Evolutionary conservation across 768 basidiomycete genomes (phyloP), one percentile per base, ranked within the genome.

Genomic region (Clavulina sp.): DNA sequence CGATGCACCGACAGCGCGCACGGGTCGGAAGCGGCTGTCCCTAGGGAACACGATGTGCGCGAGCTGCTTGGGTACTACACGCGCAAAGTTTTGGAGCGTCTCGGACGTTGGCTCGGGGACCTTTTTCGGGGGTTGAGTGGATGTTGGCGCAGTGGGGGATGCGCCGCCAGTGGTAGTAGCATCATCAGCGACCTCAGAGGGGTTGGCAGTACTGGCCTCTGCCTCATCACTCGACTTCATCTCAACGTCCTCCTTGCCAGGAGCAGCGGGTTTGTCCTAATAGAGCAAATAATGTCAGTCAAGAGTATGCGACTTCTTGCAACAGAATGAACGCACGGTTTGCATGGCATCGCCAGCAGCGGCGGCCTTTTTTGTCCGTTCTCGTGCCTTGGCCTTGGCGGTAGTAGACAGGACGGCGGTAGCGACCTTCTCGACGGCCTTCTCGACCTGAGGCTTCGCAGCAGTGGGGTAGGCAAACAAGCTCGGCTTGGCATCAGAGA

Each of bases 381-480:
- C 89, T 57, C 95, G 75, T 1, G 91, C 91, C 63, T 87, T 88
- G n/a, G 85, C 88, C 64, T 88, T 93, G 0, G 91, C 93, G 1
- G 95, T 99, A 0, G 95, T 97, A 5, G 89, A 95, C 36, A 99
- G 73, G 7, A 99, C 92, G 32, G 92, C 95, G 13, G 91, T 81
- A 28, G 85, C 89, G 50, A 93, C 82, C 66, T 93, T 95, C 38
- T 84, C 76, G 21, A 85, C 81, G 0, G 84, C 73, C 68, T 96
- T 92, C 67, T 91, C 93, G 68, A 88, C 85, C 4, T 85, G 84
- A 7, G 91, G 84, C 62, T 89, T 86, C 41, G 78, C 82, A 1
- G 77, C 73, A 18, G 82, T 69, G 7, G 89, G 91, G 65, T 99
- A 97, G 2, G 92, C 91, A 60, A 92, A 97, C 36, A 91, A 65